Evolutionary conservation across 441 rosid genomes (phyloP).

Genomic region (Mallotus japonicus): DNA sequence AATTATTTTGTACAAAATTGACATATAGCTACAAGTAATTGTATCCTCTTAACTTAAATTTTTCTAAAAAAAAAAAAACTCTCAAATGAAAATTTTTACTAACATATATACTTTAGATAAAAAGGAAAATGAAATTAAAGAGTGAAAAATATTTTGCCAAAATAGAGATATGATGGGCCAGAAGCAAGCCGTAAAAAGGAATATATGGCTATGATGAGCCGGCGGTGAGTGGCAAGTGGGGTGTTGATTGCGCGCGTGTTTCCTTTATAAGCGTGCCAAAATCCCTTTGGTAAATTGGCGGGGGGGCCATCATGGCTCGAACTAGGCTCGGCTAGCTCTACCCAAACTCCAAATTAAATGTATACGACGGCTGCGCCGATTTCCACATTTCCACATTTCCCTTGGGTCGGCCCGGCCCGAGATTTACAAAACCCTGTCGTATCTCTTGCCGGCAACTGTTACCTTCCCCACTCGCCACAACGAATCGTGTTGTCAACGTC

Average conservation of each 20-base stretch:
- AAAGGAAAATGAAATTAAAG: neutral
- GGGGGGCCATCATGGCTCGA: constrained; percentile 31
- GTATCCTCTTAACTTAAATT: too few relatives aligned
- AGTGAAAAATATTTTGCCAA: neutral
- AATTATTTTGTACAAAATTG: too few relatives aligned
- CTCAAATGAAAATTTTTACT: too few relatives aligned
- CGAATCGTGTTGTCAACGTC: neutral
- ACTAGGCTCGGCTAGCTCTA: constrained; percentile 43
- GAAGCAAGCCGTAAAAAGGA: constrained; percentile 32
- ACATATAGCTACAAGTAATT: too few relatives aligned
- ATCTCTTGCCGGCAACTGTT: constrained; percentile 11
- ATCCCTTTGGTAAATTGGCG: neutral
- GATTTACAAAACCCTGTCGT: constrained; percentile 19
- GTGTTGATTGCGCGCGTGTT: constrained; percentile 55
- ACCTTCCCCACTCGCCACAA: constrained; percentile 22
- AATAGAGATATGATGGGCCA: constrained; percentile 23
- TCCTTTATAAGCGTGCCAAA: constrained; percentile 45
- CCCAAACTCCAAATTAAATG: neutral
- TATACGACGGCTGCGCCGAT: constrained; percentile 9
- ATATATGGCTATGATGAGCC: constrained; percentile 42
- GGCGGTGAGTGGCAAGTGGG: constrained; percentile 56
- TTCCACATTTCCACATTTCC: constrained; percentile 7
- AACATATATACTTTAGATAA: too few relatives aligned
- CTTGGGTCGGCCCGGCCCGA: constrained; percentile 27
- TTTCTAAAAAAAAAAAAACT: too few relatives aligned